These are phyloP conservation scores for Clonostachys chloroleuca DNA, from an alignment of 2,329 filamentous ascomycete genomes.

Conservation along the genomic window DNA sequence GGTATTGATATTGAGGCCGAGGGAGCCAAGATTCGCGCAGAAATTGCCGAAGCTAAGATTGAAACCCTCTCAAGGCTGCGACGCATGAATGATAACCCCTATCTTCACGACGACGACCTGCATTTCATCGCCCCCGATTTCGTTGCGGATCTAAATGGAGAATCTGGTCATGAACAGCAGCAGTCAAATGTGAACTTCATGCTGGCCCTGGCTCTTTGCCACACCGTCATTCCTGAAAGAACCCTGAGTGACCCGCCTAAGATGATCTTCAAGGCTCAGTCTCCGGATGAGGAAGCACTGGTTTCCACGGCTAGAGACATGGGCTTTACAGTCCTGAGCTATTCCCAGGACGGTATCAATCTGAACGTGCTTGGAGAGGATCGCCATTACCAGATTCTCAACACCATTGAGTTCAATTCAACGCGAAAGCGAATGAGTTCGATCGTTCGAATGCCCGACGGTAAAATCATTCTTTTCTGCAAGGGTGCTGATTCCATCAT, in stretches of 20 bases:
- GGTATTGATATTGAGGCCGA: slow-evolving; percentile 85
- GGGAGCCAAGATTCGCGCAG: slow-evolving; percentile 62
- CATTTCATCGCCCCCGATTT: slow-evolving; percentile 93
- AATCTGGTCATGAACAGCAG: slow-evolving; percentile 72
- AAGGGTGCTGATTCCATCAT: slow-evolving; percentile 98
- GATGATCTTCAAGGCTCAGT: slow-evolving; percentile 96
- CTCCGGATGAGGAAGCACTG: slow-evolving; percentile 90
- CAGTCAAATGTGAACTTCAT: slow-evolving; percentile 84
- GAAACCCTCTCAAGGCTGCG: slow-evolving; percentile 71
- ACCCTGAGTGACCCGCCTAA: slow-evolving; percentile 84
- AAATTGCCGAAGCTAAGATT: slow-evolving; percentile 75
- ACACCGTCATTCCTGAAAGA: slow-evolving; percentile 90
- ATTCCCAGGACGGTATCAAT: slow-evolving; percentile 72
- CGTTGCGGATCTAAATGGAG: slow-evolving; percentile 75
- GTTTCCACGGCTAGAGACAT: slow-evolving; percentile 93
- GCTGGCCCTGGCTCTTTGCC: slow-evolving; percentile 91
- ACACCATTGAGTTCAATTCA: slow-evolving; percentile 96
- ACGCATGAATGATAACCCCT: slow-evolving; percentile 81
- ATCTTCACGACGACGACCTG: slow-evolving; percentile 81
- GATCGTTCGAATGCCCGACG: slow-evolving; percentile 91
- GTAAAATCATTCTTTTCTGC: slow-evolving; percentile 86
- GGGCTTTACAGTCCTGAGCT: slow-evolving; percentile 87
- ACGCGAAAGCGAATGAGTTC: slow-evolving; percentile 96
- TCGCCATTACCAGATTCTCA: slow-evolving; percentile 79
- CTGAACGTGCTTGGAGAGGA: slow-evolving; percentile 87